phyloP scores from a whole-genome alignment of 805 yeast genomes.

The Huiozyma naganishii region DNA sequence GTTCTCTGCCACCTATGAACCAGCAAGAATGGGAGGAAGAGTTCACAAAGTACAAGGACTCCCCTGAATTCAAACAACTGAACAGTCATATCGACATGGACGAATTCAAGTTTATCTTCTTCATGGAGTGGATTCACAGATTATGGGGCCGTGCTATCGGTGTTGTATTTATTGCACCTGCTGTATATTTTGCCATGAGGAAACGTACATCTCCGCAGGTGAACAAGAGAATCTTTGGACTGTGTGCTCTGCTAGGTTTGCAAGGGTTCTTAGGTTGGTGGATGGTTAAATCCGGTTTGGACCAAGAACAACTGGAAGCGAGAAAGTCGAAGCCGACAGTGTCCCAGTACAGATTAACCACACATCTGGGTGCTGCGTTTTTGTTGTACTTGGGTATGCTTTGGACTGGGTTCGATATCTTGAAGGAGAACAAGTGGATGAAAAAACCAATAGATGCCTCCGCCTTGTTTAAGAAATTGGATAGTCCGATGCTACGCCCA shows the following conservation, averaged over 20 bases:
- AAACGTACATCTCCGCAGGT: constrained; percentile 58
- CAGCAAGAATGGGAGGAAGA: constrained; percentile 80
- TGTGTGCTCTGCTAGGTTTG: constrained; percentile 70
- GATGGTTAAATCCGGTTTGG: constrained; percentile 97
- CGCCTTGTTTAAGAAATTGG: constrained; percentile 44
- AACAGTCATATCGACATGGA: constrained; percentile 76
- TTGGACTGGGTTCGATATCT: constrained; percentile 77
- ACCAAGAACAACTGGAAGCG: constrained; percentile 62
- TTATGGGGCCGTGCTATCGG: constrained; percentile 90
- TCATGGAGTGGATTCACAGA: constrained; percentile 97
- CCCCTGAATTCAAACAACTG: constrained; percentile 85
- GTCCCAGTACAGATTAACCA: constrained; percentile 85
- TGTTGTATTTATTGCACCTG: constrained; percentile 70
- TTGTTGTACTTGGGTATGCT: constrained; percentile 78
- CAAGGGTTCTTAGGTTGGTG: constrained; percentile 99
- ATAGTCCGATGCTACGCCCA: constrained; percentile 46
- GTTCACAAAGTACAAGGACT: constrained; percentile 65
- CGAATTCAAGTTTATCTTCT: constrained; percentile 88
- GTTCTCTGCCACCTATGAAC: constrained; percentile 78
- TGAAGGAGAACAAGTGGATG: constrained; percentile 63
- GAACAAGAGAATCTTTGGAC: constrained; percentile 55
- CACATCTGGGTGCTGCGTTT: constrained; percentile 92
- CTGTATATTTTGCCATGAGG: constrained; percentile 63
- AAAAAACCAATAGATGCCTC: constrained; percentile 37
- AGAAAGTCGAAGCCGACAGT: constrained; percentile 94